Evolutionary conservation across 345 rosid genomes (phyloP).

Genomic region (Salix koriyanagi): DNA sequence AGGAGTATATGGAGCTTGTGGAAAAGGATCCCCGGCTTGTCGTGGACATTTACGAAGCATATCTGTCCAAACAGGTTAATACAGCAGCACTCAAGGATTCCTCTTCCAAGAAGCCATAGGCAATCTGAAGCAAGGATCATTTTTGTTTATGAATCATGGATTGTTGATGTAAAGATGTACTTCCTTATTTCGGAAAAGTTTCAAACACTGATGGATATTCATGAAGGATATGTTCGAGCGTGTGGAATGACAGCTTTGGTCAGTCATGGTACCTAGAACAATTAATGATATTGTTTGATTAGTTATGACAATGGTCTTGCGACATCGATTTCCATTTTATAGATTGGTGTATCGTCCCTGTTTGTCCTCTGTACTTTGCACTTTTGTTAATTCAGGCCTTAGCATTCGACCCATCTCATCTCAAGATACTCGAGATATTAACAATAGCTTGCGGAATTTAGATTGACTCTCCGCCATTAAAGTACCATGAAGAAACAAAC

Average conservation of each 20-base stretch:
- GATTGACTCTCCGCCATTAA: too few species aligned
- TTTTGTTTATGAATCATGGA: not conserved
- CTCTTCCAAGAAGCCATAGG: slow-evolving; percentile 20
- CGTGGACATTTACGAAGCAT: slow-evolving; percentile 75
- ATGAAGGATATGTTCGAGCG: not conserved
- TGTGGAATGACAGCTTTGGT: not conserved
- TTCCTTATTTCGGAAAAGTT: not conserved
- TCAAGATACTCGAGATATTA: not conserved
- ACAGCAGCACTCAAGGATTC: slow-evolving; percentile 53
- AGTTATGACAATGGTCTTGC: not conserved
- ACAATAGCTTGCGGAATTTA: not conserved
- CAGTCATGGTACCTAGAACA: not conserved
- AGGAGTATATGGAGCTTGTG: slow-evolving; percentile 68
- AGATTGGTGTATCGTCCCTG: not conserved
- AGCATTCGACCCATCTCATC: too few species aligned
- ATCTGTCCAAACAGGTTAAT: slow-evolving; percentile 61
- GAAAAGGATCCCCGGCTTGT: slow-evolving; percentile 74
- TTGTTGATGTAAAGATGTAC: not conserved
- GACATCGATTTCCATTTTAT: not conserved
- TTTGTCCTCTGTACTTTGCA: not conserved
- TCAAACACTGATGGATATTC: not conserved
- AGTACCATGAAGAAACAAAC: not conserved
- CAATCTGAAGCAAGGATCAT: not conserved
- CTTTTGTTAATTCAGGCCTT: not conserved
- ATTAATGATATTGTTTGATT: not conserved